Evolutionary conservation across 345 rosid genomes (phyloP).

Genomic region (Clarkia xantiana): DNA sequence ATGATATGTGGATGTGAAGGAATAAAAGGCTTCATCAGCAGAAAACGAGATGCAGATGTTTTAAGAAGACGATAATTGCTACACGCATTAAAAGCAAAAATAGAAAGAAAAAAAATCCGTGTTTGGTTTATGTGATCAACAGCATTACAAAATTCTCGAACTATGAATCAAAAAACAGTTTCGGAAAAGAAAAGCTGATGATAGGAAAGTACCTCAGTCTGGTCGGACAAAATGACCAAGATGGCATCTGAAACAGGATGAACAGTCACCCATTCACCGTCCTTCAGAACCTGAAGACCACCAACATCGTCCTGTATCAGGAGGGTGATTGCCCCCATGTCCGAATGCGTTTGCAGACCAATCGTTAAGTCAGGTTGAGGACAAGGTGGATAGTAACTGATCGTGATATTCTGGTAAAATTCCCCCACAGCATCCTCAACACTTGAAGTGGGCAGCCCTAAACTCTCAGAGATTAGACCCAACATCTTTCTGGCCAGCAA

Average conservation of each 20-base stretch:
- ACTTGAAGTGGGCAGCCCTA: conserved; percentile 32
- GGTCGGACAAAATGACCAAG: conserved; percentile 61
- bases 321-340: conserved; percentile 68
- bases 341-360: conserved; percentile 86
- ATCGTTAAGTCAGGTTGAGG: conserved; percentile 81
- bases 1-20: too few species aligned
- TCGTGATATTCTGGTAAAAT: conserved; percentile 73
- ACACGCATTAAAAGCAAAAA: neutral
- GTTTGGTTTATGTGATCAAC: too few species aligned
- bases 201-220: conserved; percentile 47
- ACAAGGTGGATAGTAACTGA: conserved; percentile 81
- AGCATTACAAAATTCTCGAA: neutral
- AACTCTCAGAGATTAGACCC: conserved; percentile 49
- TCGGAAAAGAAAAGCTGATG: neutral
- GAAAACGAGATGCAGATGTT: neutral
- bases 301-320: conserved; percentile 71
- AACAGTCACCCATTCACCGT: conserved; percentile 49
- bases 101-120: neutral
- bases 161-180: neutral
- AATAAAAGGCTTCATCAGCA: too few species aligned
- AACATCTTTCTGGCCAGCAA: conserved; percentile 44
- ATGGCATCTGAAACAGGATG: conserved; percentile 50
- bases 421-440: conserved; percentile 60
- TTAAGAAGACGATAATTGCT: too few species aligned
- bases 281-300: conserved; percentile 71